Evolutionary conservation across 768 basidiomycete genomes (phyloP).

Genomic region (Asterophora parasitica): DNA sequence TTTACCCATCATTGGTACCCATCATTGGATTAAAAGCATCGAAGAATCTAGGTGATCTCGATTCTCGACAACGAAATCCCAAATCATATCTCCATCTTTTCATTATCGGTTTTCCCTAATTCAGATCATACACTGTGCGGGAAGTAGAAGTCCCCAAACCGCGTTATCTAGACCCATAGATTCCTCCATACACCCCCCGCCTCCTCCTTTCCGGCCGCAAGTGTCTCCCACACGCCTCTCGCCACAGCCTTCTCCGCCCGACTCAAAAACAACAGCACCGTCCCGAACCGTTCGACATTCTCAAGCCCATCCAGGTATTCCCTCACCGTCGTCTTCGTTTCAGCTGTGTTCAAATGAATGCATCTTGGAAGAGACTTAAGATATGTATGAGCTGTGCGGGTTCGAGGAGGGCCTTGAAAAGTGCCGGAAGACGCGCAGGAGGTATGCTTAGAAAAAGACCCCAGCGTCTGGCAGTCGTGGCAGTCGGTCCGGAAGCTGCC

Average conservation of each 20-base stretch:
- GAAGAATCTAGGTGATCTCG: too few species aligned
- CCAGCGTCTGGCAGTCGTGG: constrained; percentile 50
- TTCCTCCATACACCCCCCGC: constrained; percentile 22
- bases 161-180: constrained; percentile 11
- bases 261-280: constrained; percentile 60
- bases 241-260: constrained; percentile 46
- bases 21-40: constrained; percentile 98
- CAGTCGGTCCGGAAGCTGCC: constrained; percentile 16
- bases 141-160: too few species aligned
- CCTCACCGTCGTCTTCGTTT: constrained; percentile 11
- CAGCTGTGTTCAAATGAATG: constrained; percentile 10
- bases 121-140: too few species aligned
- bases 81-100: too few species aligned
- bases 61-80: too few species aligned
- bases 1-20: too few species aligned
- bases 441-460: constrained; percentile 49
- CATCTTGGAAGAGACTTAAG: constrained; percentile 42
- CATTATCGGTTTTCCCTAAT: too few species aligned
- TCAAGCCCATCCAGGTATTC: constrained; percentile 52
- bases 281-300: constrained; percentile 56
- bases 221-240: constrained; percentile 39
- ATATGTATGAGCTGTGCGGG: constrained; percentile 56
- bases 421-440: constrained; percentile 47
- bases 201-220: constrained; percentile 25
- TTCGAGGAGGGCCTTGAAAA: constrained; percentile 72